Evolutionary conservation across 306 rosid genomes (phyloP), one percentile per base, ranked within the genome.

Genomic region (Vigna reflexopilosa): DNA sequence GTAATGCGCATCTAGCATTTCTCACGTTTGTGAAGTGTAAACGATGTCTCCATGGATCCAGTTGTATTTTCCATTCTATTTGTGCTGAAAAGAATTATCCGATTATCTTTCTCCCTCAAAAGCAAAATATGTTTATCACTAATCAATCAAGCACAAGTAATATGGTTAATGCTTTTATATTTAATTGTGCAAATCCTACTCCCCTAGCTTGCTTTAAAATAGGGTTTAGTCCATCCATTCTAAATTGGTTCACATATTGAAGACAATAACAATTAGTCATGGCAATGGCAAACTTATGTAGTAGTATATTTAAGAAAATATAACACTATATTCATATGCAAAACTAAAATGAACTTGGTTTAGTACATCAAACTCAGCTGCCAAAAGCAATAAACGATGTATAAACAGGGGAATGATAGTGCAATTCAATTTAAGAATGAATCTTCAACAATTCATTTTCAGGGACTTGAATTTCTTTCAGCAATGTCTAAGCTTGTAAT

Each of bases 401-500:
- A 52, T 47, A 30, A 10, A 79, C 3, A 69, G 17, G 45, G 65
- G 69, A 79, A 36, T 66, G 16, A 22, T 4, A 17, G 34, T 10
- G 66, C 57, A 55, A 75, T 24, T 17, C 19, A 12, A 62, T 32
- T 75, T 64, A 42, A 70, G 64, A 49, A 65, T 73, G 67, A 68
- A 54, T 42, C 48, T 32, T 54, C 78, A 45, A 16, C 6, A 48
- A 76, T 50, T 65, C 74, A 84, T 82, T 70, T 72, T 55, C 17
- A 79, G 40, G 79, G 54, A 72, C 74, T n/a, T 38, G 62, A 67
- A n/a, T 57, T 57, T 75, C 65, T 67, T 65, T 70, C 59, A 81
- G 66, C 76, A 83, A 74, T 66, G 62, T 22, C 80, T 50, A 73
- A 80, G 84, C 88, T 72, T 70, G 75, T 40, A 85, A 70, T 74